Evolutionary conservation across 345 rosid species (phyloP).

Genomic region (Populus simonii): DNA sequence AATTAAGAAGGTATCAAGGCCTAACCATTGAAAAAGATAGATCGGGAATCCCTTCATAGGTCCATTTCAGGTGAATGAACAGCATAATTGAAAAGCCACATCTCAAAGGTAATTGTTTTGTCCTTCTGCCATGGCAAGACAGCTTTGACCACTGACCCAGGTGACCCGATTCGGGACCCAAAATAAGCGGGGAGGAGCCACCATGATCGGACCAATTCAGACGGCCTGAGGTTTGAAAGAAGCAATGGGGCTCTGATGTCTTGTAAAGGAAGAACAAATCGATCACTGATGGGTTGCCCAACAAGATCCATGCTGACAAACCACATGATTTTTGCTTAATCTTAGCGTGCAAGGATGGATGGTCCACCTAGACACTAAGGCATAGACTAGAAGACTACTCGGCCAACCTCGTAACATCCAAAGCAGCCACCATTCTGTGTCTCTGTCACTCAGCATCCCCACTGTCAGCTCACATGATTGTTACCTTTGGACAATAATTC

Average conservation of each 20-base stretch:
- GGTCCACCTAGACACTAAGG: not conserved
- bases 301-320: not conserved
- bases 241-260: not conserved
- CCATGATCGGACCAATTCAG: not conserved
- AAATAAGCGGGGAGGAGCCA: not conserved
- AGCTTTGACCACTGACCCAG: not conserved
- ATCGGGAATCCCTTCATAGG: too few species aligned
- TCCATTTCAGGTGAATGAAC: too few species aligned
- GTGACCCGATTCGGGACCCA: not conserved
- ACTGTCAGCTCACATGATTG: too few species aligned
- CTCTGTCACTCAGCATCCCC: too few species aligned
- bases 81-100: too few species aligned
- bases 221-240: not conserved
- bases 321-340: not conserved
- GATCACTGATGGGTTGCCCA: not conserved
- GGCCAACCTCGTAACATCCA: not conserved
- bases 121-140: not conserved
- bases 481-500: too few species aligned
- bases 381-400: too few species aligned
- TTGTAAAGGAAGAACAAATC: not conserved
- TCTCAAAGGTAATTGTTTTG: too few species aligned
- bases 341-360: not conserved
- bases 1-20: too few species aligned
- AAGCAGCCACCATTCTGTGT: too few species aligned
- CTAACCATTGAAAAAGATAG: too few species aligned